Base-by-base conservation (phyloP, 768 basidiomycete genomes). In the Lactifluus piperatus region DNA sequence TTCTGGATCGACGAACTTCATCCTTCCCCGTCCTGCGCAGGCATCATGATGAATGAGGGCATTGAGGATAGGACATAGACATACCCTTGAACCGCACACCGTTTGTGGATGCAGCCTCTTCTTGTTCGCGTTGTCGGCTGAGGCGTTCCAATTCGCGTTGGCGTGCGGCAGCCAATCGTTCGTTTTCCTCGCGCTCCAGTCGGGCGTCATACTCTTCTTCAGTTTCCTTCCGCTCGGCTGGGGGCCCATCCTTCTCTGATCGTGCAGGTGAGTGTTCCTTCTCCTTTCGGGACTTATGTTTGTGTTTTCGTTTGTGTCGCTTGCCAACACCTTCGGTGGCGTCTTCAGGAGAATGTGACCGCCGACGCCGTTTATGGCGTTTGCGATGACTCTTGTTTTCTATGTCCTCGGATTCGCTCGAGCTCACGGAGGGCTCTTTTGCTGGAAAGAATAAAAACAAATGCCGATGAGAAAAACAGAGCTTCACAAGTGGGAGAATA, bases 181-280 rank as follows among this genome's bases (percentile, higher is more conserved):
- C 82, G 13, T 75, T 76, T 70, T 88, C 86, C 67, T 87, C 83
- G 41, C 81, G 73, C 67, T 87, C 85, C 50, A 88, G 69, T 34
- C 83, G 73, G 1, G 79, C 79, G 65, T 86, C 86, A 61, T 89
- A 87, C 67, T 86, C 84, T 68, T 86, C 87, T 63, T 85, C 82
- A 0, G 84, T 86, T 68, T 88, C 86, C 44, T 65, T 65, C 44
- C 22, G 50, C 32, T 56, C 51, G 2, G 36, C 56, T 20, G 49
- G 29, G 24, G 49, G 48, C 22, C 43, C 58, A 20, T 27, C 52
- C 34, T 20, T 46, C 29, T 32, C 43, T 5, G 54, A 46, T 51
- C 56, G 64, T 26, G 62, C 47, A 18, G 45, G 58, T 45, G 65
- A 62, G 39, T 29, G 61, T 22, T 63, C 57, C 64, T 66, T 67